phyloP scores from a whole-genome alignment of 805 yeast species.

The Danielozyma ontarioensis region DNA sequence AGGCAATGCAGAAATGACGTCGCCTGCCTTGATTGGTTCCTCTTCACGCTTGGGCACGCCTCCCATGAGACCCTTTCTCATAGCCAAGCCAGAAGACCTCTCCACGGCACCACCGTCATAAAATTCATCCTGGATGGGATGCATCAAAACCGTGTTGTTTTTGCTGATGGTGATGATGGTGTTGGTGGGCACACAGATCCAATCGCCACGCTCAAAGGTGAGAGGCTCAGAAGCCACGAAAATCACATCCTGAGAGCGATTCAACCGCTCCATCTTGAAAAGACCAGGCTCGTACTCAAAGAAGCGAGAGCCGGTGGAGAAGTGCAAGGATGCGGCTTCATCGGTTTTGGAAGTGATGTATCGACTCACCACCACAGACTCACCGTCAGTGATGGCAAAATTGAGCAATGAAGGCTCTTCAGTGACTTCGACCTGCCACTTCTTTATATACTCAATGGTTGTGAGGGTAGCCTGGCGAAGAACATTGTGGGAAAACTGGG shows the following conservation, averaged over 20 bases:
- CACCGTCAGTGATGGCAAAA: constrained; percentile 94
- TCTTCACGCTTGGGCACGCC: constrained; percentile 67
- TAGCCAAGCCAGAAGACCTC: constrained; percentile 79
- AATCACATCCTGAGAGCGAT: constrained; percentile 89
- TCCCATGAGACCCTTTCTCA: constrained; percentile 89
- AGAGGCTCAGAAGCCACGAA: constrained; percentile 96
- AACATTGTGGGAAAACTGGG: constrained; percentile 44
- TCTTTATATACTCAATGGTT: constrained; percentile 70
- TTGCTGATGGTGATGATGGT: constrained; percentile 74
- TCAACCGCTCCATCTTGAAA: constrained; percentile 89
- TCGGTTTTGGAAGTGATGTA: constrained; percentile 86
- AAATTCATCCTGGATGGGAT: constrained; percentile 88
- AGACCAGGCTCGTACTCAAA: constrained; percentile 88
- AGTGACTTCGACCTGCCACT: constrained; percentile 68
- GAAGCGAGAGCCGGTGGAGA: constrained; percentile 88
- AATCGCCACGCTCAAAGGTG: constrained; percentile 94
- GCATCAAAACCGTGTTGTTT: constrained; percentile 77
- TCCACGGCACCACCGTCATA: constrained; percentile 64
- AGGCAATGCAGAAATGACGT: constrained; percentile 24
- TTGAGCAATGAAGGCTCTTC: constrained; percentile 75
- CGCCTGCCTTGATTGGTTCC: constrained; percentile 4
- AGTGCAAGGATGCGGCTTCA: constrained; percentile 95
- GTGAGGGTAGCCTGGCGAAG: constrained; percentile 64
- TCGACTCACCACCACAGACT: constrained; percentile 76
- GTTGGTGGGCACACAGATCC: constrained; percentile 96